Evolutionary conservation across 1,284 basidiomycete genomes (phyloP).

Genomic region (Sanghuangporus sanghuang): DNA sequence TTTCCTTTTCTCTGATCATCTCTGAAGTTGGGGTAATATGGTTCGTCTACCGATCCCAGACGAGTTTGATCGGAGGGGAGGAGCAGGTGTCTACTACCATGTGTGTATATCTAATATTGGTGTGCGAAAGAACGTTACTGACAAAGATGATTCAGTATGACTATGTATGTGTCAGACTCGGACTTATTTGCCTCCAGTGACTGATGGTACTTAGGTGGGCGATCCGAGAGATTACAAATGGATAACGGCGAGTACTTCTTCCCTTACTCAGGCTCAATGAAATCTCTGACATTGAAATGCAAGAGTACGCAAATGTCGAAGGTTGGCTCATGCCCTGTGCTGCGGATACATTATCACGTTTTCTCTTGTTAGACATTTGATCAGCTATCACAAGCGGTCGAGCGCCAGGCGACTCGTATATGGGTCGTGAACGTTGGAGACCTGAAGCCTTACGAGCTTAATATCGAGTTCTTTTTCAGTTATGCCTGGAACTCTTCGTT

Average conservation of each 20-base stretch:
- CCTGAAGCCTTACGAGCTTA: slow-evolving; percentile 67
- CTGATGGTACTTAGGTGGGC: slow-evolving; percentile 35
- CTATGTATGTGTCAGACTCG: slow-evolving; percentile 31
- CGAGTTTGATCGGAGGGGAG: slow-evolving; percentile 54
- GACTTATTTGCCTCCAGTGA: background rate
- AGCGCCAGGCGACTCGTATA: slow-evolving; percentile 48
- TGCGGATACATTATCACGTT: background rate
- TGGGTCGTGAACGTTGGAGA: slow-evolving; percentile 69
- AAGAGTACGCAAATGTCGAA: slow-evolving; percentile 44
- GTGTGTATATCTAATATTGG: slow-evolving; percentile 28
- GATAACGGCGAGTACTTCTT: slow-evolving; percentile 40
- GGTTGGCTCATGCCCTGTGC: slow-evolving; percentile 21
- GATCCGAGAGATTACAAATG: slow-evolving; percentile 56
- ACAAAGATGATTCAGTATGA: slow-evolving; percentile 33
- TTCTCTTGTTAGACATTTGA: slow-evolving; percentile 42
- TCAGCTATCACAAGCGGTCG: slow-evolving; percentile 56
- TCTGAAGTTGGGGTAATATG: slow-evolving; percentile 51
- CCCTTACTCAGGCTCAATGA: background rate
- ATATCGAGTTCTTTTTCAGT: slow-evolving; percentile 64
- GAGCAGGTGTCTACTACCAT: slow-evolving; percentile 68
- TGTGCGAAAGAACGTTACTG: background rate
- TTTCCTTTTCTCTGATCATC: background rate
- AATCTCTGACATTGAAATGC: background rate
- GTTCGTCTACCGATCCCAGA: slow-evolving; percentile 47
- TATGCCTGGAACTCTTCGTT: slow-evolving; percentile 55